phyloP scores from a whole-genome alignment of 2,329 filamentous ascomycete genomes.

The Colletotrichum sp. region DNA sequence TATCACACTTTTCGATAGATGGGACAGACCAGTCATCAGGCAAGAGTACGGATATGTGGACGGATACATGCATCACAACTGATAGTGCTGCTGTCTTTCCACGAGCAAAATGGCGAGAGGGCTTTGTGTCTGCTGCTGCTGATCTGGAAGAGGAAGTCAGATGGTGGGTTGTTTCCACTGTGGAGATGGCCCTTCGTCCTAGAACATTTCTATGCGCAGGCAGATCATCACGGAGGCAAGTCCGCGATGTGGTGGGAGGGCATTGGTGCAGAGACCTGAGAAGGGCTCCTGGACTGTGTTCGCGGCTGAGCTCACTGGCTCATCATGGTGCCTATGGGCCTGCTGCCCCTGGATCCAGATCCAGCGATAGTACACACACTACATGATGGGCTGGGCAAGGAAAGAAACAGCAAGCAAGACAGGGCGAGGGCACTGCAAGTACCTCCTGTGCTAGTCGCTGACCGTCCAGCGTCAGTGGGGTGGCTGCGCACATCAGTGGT shows the following conservation, averaged over 20 bases:
- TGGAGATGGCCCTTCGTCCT: neutral
- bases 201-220: neutral
- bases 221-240: neutral
- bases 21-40: neutral
- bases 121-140: neutral
- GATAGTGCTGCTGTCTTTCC: neutral
- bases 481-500: conserved; percentile 11
- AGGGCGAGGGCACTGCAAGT: neutral
- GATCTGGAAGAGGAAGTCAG: neutral
- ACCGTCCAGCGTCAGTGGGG: conserved; percentile 1
- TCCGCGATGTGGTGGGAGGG: neutral
- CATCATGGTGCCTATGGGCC: neutral
- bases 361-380: neutral
- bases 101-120: neutral
- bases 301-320: neutral
- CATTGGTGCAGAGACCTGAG: neutral
- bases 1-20: neutral
- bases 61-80: neutral
- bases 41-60: neutral
- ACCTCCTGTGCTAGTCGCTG: neutral
- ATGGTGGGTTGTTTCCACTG: neutral
- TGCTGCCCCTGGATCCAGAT: neutral
- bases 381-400: neutral
- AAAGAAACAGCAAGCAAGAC: neutral
- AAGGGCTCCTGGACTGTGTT: neutral